Percentiles rank a stretch among this genome's conserved stretches.
Evolutionary conservation across 2,329 filamentous ascomycete genomes (phyloP).

Genomic region (Curvularia sp.): DNA sequence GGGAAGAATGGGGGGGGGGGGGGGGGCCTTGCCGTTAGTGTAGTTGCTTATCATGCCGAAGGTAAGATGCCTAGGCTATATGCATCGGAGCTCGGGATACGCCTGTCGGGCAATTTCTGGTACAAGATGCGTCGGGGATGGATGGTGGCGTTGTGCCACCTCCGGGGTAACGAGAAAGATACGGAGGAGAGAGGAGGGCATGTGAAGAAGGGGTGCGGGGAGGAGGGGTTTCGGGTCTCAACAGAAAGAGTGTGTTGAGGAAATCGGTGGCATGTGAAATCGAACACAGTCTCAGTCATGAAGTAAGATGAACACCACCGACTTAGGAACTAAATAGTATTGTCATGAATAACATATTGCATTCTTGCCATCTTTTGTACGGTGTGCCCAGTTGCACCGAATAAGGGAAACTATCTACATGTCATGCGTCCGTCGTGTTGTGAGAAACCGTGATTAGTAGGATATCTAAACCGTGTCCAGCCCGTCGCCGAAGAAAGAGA

Average conservation of each 20-base stretch:
- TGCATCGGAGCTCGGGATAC: too few species aligned
- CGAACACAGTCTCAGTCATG: neutral
- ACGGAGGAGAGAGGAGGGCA: neutral
- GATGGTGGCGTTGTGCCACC: too few species aligned
- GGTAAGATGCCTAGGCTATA: neutral
- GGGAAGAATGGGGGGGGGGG: too few species aligned
- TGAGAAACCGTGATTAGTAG: constrained; percentile 30
- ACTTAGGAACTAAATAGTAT: neutral
- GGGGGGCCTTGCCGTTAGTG: constrained; percentile 3
- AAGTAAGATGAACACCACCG: neutral
- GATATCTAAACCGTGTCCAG: constrained; percentile 32
- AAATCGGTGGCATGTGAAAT: neutral
- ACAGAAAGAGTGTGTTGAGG: neutral
- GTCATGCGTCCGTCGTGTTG: constrained; percentile 19
- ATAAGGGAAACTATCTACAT: constrained; percentile 9
- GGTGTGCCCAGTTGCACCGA: constrained; percentile 8
- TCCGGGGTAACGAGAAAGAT: neutral
- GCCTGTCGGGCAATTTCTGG: too few species aligned
- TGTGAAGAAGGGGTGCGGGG: neutral
- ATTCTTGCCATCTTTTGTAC: constrained; percentile 5
- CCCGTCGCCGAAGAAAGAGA: constrained; percentile 21
- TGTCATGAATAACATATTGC: constrained; percentile 9
- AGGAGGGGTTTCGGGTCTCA: neutral
- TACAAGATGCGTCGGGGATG: too few species aligned
- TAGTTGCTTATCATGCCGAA: neutral